Base-by-base conservation (phyloP, 768 basidiomycete genomes). In the Tulasnella sp. region DNA sequence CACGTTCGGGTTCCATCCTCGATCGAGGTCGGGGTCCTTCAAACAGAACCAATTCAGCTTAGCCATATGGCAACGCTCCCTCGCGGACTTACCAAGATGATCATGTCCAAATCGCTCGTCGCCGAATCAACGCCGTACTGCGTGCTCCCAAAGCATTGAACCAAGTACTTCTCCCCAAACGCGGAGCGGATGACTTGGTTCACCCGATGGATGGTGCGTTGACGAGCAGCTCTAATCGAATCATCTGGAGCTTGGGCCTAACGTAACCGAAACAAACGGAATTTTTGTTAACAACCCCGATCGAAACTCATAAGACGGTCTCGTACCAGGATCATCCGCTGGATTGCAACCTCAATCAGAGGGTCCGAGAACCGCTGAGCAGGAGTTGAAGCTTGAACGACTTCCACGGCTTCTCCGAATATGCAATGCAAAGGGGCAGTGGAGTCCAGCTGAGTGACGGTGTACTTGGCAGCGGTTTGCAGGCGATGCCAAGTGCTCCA, bases 41-140 rank as follows among this genome's bases (percentile, higher is more conserved):
- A 61, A 75, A 42, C 6, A 18, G 2, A 11, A 35, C 23, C 40
- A 37, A 18, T n/a, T 6, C 6, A 13, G 69, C 73, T 73, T 55
- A 40, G 23, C 37, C 7, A 61, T 23, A 11, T 13, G 23, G 51
- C 7, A 35, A n/a, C n/a, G 6, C 20, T 51, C 51, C 70, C 44
- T 70, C 42, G 32, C 61, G 23, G 15, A 83, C 87, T 78, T 75
- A 90, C 90, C 3, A 89, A 75, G 55, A 91, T 82, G 11, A 88
- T 84, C 70, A 90, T 79, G 80, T 90, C 89, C 70, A 90, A 81
- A 81, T 90, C 89, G 79, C 88, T 88, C 2, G 73, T 79, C 2
- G 76, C 57, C 42, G 82, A 80, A 55, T 86, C 85, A 44, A 86
- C 84, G 42, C 88, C 88, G 81, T 89, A 89, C 80, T 83, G 82